Base-by-base conservation (phyloP, 768 basidiomycete species). In the Mycena rosella region DNA sequence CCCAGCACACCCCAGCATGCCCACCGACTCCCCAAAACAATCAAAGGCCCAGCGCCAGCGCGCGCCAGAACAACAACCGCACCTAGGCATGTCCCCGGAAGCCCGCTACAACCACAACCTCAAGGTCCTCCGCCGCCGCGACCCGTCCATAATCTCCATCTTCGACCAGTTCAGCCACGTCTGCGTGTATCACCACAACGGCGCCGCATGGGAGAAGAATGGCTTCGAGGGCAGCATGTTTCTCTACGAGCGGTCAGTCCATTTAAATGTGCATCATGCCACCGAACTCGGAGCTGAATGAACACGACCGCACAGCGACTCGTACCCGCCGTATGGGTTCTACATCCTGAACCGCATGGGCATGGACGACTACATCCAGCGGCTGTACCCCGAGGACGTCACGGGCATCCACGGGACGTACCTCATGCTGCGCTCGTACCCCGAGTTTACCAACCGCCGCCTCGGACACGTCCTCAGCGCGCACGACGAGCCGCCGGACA, bases 201-300 rank as follows among this genome's bases (percentile, higher is more conserved):
- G 83, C 9, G 79, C 85, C 73, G 90, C 88, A 74, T 96, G 94
- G 94, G 88, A 89, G 78, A 94, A 94, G 78, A 87, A 91, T 67
- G 93, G 93, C 47, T 92, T 79, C 75, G 94, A 96, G 77, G 94
- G 94, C n/a, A 91, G 88, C 79, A 93, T 95, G 89, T 95, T 96
- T 80, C 82, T 96, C 71, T 94, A 92, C 73, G 93, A 95, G 81
- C 84, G 93, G 93, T 94, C 72, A 71, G 87, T 82, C n/a, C n/a
- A n/a, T n/a, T n/a, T n/a, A n/a, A n/a, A n/a, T n/a, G n/a, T n/a
- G n/a, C n/a, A n/a, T 34, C 49, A 40, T 29, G 61, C 60, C 67
- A 20, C 60, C 2, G 38, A 18, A 40, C 44, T 18, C 44, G 18
- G 3, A 38, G 70, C 69, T 56, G 36, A 72, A 67, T n/a, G 47